Percentiles rank a stretch among this genome's conserved stretches.
phyloP scores from a whole-genome alignment of 2,329 filamentous ascomycete genomes.

The Fusarium irregulare region DNA sequence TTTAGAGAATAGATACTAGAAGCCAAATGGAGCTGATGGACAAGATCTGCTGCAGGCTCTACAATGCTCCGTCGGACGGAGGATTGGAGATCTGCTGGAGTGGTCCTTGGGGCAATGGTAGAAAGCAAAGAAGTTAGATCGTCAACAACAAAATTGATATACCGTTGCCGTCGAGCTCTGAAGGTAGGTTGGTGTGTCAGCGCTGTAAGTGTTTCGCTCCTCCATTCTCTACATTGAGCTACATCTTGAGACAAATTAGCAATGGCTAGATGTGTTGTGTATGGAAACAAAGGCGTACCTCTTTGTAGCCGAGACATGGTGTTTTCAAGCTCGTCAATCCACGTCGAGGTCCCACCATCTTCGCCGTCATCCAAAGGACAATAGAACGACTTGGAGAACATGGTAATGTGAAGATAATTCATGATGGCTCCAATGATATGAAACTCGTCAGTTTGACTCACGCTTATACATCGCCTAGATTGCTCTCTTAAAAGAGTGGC shows the following conservation, averaged over 20 bases:
- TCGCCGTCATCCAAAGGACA: constrained; percentile 51
- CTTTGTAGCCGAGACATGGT: constrained; percentile 51
- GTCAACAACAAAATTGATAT: constrained; percentile 48
- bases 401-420: constrained; percentile 52
- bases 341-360: constrained; percentile 47
- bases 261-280: neutral
- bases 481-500: constrained; percentile 52
- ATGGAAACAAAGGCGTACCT: constrained; percentile 39
- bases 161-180: constrained; percentile 45
- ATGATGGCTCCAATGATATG: constrained; percentile 53
- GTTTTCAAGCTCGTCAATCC: constrained; percentile 50
- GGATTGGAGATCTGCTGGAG: constrained; percentile 47
- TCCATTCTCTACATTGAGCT: constrained; percentile 53
- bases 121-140: constrained; percentile 50
- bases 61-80: constrained; percentile 51
- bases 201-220: constrained; percentile 52
- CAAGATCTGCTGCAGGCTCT: constrained; percentile 53
- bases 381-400: constrained; percentile 54
- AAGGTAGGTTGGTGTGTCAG: constrained; percentile 49
- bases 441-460: constrained; percentile 51
- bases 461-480: constrained; percentile 48
- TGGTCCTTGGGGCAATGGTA: constrained; percentile 44
- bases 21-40: constrained; percentile 52
- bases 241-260: constrained; percentile 43
- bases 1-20: constrained; percentile 52